These are phyloP conservation scores for Harrya chromipes DNA, from an alignment of 768 basidiomycete species.

Conservation along the genomic window DNA sequence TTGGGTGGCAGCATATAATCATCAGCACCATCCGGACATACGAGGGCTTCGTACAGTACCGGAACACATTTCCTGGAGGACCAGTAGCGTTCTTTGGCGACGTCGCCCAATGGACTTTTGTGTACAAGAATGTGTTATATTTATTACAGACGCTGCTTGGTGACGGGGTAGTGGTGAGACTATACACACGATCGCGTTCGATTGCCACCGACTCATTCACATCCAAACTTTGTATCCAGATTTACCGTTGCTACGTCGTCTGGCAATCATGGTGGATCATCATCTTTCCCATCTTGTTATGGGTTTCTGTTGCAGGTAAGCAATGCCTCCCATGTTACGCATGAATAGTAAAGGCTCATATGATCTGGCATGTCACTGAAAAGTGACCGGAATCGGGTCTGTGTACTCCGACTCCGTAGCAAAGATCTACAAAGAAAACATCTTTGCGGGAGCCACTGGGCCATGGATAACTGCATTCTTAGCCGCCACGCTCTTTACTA, in stretches of 20 bases:
- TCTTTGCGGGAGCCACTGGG: conserved; percentile 15
- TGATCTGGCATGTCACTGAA: too few relatives aligned
- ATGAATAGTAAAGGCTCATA: too few relatives aligned
- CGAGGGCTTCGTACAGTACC: conserved; percentile 21
- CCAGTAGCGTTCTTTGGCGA: conserved; percentile 26
- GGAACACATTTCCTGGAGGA: conserved; percentile 19
- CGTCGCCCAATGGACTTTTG: conserved; percentile 24
- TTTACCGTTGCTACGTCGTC: conserved; percentile 28
- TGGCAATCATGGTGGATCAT: conserved; percentile 23
- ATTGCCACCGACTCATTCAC: not conserved
- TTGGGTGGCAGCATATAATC: conserved; percentile 10
- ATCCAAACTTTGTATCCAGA: conserved; percentile 6
- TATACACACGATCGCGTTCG: not conserved
- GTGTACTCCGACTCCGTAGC: conserved; percentile 15
- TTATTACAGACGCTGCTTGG: conserved; percentile 22
- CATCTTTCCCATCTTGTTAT: conserved; percentile 17
- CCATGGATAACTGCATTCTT: conserved; percentile 25
- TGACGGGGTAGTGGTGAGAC: conserved; percentile 19
- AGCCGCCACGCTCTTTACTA: conserved; percentile 17
- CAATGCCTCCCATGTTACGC: not conserved
- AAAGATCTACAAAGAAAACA: conserved; percentile 5
- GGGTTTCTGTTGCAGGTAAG: conserved; percentile 11
- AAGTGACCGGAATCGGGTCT: conserved; percentile 16
- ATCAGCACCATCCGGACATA: conserved; percentile 19
- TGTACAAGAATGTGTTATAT: conserved; percentile 25